Evolutionary conservation across 2,329 filamentous ascomycete species (phyloP), one percentile per base, ranked within the genome.

Genomic region (Teratosphaeria zuluensis): DNA sequence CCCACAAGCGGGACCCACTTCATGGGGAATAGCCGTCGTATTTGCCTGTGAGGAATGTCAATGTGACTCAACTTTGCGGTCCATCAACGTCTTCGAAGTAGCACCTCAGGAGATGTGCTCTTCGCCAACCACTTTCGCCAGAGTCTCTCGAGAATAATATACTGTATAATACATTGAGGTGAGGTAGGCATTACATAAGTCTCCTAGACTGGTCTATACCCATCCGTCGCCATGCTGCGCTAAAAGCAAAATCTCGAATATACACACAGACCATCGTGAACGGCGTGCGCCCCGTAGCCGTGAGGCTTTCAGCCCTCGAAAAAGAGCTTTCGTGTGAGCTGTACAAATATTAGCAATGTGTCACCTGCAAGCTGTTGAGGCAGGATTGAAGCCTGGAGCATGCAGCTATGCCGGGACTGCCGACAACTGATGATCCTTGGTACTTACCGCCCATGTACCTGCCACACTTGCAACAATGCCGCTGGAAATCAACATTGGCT

Each of bases 401-500:
- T 53, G 24, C 12, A 19, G 12, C 1, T 9, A 24, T 55, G 35
- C 56, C 28, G 35, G 4, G 16, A 11, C 35, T 11, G 12, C 4
- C 35, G 35, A 5, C n/a, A 14, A 14, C 11, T 14, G 24, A 19
- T 33, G 19, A n/a, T 35, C 1, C n/a, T 38, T 28, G 16, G 46
- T 21, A 84, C 89, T 77, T 84, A 99, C 92, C 70, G 92, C 87
- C 94, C 95, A 99, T 61, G 79, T 82, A 64, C 89, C 91, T 58
- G 94, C 95, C 63, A 94, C 81, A 51, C 85, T 84, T 56, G 87
- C 94, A 60, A 97, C 92, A 65, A 99, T 87, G 67, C 87, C 90
- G 63, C 91, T 89, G 38, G 92, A 96, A 69, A 97, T 94, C 79
- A 94, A 81, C 92, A 97, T 97, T 35, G 91, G 92, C 75, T 89